phyloP scores from a whole-genome alignment of 495 filamentous ascomycete genomes.

The Penicillium bialowiezense region DNA sequence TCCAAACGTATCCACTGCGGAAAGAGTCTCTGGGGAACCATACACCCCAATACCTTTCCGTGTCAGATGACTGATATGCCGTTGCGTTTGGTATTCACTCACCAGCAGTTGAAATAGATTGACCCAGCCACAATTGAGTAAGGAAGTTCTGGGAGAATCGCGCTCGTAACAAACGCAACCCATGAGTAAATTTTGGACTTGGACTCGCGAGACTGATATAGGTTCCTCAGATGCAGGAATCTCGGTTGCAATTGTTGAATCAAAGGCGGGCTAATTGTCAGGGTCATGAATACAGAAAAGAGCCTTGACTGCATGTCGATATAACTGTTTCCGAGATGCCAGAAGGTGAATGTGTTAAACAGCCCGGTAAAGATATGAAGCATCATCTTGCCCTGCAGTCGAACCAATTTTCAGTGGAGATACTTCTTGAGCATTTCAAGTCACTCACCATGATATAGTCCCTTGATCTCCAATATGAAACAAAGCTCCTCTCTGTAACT shows the following conservation, averaged over 20 bases:
- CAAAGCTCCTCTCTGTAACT: slow-evolving; percentile 51
- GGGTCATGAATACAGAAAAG: slow-evolving; percentile 71
- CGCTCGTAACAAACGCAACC: slow-evolving; percentile 47
- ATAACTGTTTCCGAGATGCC: slow-evolving; percentile 52
- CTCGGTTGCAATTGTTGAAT: slow-evolving; percentile 58
- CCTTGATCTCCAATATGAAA: slow-evolving; percentile 59
- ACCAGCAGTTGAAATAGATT: slow-evolving; percentile 61
- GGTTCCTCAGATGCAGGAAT: slow-evolving; percentile 44
- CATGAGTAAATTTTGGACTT: slow-evolving; percentile 54
- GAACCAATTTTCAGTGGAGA: background rate
- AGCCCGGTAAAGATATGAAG: slow-evolving; percentile 64
- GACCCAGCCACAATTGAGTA: slow-evolving; percentile 51
- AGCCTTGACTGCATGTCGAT: slow-evolving; percentile 64
- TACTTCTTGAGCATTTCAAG: too few species aligned
- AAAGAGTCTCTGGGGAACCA: slow-evolving; percentile 54
- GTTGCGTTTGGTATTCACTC: slow-evolving; percentile 1
- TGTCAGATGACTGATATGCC: background rate
- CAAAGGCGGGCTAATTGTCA: slow-evolving; percentile 60
- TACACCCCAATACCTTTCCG: slow-evolving; percentile 46
- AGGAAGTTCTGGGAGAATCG: slow-evolving; percentile 49
- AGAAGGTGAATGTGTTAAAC: slow-evolving; percentile 67
- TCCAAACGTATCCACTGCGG: slow-evolving; percentile 53
- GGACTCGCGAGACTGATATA: slow-evolving; percentile 48
- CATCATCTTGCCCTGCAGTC: slow-evolving; percentile 53
- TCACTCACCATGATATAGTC: slow-evolving; percentile 50